A percentile compares a stretch with the other conserved stretches of the same genome.
These are phyloP conservation scores for Fusarium irregulare DNA, from an alignment of 2,329 filamentous ascomycete species.

Conservation along the genomic window DNA sequence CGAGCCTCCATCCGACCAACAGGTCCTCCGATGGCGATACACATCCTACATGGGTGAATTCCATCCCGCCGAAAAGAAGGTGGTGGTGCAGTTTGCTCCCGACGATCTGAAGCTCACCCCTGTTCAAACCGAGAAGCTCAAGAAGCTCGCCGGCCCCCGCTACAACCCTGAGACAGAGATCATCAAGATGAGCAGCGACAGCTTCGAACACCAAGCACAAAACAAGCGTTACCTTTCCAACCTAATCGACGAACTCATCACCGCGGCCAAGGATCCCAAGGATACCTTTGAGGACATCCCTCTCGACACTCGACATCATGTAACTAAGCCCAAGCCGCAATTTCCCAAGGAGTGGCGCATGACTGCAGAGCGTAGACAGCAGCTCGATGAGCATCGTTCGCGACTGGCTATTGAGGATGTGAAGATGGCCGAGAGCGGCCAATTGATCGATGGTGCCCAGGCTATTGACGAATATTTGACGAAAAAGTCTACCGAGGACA, in stretches of 20 bases:
- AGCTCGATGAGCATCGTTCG: slow-evolving; percentile 72
- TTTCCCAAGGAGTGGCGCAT: slow-evolving; percentile 89
- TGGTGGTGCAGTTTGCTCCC: slow-evolving; percentile 89
- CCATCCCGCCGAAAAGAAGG: slow-evolving; percentile 92
- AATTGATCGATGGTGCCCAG: slow-evolving; percentile 68
- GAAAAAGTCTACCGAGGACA: slow-evolving; percentile 50
- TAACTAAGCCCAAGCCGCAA: slow-evolving; percentile 71
- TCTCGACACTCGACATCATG: slow-evolving; percentile 87
- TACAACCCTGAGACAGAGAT: slow-evolving; percentile 87
- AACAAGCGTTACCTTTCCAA: slow-evolving; percentile 96
- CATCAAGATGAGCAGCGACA: slow-evolving; percentile 91
- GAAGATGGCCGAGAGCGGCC: slow-evolving; percentile 62
- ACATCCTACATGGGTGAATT: slow-evolving; percentile 95
- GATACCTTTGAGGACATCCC: slow-evolving; percentile 92
- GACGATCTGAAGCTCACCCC: slow-evolving; percentile 76
- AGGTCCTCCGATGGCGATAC: slow-evolving; percentile 92
- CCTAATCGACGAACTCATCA: slow-evolving; percentile 77
- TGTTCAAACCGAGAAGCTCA: slow-evolving; percentile 80
- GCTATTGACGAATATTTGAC: slow-evolving; percentile 56
- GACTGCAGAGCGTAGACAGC: slow-evolving; percentile 73
- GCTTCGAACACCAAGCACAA: slow-evolving; percentile 88
- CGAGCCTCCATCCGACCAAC: slow-evolving; percentile 70
- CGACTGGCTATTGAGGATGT: slow-evolving; percentile 65
- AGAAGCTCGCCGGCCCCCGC: slow-evolving; percentile 85
- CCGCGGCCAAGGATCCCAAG: slow-evolving; percentile 78